A percentile compares a stretch with the other conserved stretches of the same genome.
Evolutionary conservation across 2,329 filamentous ascomycete genomes (phyloP).

Genomic region (Fusarium agapanthi): DNA sequence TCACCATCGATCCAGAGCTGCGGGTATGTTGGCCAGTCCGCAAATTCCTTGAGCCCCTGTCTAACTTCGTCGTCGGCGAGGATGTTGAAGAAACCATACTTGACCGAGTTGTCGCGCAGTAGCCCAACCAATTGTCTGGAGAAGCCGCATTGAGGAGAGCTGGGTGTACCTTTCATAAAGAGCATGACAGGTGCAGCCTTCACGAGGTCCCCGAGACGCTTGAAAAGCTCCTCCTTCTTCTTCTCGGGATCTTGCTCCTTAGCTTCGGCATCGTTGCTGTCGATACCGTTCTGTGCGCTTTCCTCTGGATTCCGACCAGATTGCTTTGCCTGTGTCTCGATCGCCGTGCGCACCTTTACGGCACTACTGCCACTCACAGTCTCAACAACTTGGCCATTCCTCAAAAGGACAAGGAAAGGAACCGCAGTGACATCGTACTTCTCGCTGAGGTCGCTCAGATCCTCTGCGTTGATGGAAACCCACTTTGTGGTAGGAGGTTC

Average conservation of each 20-base stretch:
- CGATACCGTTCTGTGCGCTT: slow-evolving; percentile 47
- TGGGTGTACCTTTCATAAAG: slow-evolving; percentile 98
- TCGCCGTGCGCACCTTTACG: slow-evolving; percentile 81
- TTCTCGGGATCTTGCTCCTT: slow-evolving; percentile 65
- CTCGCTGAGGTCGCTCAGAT: slow-evolving; percentile 90
- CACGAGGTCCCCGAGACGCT: slow-evolving; percentile 82
- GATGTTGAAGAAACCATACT: slow-evolving; percentile 99
- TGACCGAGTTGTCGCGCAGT: slow-evolving; percentile 86
- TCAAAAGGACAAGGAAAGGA: slow-evolving; percentile 86
- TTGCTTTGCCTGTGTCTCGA: slow-evolving; percentile 79
- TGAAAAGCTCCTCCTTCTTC: slow-evolving; percentile 85
- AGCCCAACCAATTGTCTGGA: slow-evolving; percentile 88
- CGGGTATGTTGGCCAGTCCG: slow-evolving; percentile 98
- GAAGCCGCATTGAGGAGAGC: slow-evolving; percentile 89
- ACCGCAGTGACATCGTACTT: slow-evolving; percentile 94
- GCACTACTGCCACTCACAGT: slow-evolving; percentile 91
- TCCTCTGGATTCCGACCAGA: slow-evolving; percentile 46
- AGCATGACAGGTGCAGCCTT: slow-evolving; percentile 98
- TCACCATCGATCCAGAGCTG: slow-evolving; percentile 94
- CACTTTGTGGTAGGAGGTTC: slow-evolving; percentile 77
- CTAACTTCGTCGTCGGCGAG: slow-evolving; percentile 96
- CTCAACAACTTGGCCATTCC: slow-evolving; percentile 79
- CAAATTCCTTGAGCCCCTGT: slow-evolving; percentile 94
- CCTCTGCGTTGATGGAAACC: slow-evolving; percentile 93
- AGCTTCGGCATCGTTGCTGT: slow-evolving; percentile 49